These are phyloP conservation scores for Exophiala lecanii-corni DNA, from an alignment of 2,329 filamentous ascomycete genomes.

Conservation along the genomic window DNA sequence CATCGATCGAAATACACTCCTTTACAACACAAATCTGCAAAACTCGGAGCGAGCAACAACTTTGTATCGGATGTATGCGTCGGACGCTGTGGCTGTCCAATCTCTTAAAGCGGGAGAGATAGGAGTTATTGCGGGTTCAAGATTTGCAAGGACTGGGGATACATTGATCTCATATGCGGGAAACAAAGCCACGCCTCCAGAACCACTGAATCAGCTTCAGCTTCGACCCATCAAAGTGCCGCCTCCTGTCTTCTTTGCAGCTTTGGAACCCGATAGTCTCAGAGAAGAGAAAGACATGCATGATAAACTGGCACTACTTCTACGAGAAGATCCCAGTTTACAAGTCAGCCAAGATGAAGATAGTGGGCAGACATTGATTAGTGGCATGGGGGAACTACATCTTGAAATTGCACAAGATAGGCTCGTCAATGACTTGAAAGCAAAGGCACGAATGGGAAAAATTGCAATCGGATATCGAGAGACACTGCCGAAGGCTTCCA, in stretches of 20 bases:
- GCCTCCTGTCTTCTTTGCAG: conserved; percentile 93
- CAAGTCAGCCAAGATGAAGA: conserved; percentile 81
- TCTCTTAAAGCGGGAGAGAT: conserved; percentile 83
- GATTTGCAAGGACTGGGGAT: conserved; percentile 87
- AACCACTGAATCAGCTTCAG: conserved; percentile 68
- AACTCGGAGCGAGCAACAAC: conserved; percentile 74
- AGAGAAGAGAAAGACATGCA: conserved; percentile 76
- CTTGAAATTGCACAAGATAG: conserved; percentile 88
- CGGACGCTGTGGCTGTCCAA: conserved; percentile 77
- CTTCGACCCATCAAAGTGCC: conserved; percentile 84
- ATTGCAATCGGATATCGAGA: conserved; percentile 97
- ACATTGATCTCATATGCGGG: conserved; percentile 74
- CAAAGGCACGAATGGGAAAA: conserved; percentile 74
- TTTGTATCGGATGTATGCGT: conserved; percentile 84
- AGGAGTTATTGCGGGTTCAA: conserved; percentile 85
- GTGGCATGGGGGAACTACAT: conserved; percentile 95
- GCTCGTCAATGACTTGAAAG: conserved; percentile 83
- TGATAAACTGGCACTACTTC: conserved; percentile 68
- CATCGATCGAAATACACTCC: conserved; percentile 65
- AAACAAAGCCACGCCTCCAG: conserved; percentile 60
- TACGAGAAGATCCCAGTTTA: conserved; percentile 88
- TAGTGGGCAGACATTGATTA: conserved; percentile 85
- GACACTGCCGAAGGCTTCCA: conserved; percentile 58
- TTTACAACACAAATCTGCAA: conserved; percentile 84
- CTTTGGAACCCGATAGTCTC: conserved; percentile 74